A percentile compares a stretch with the other conserved stretches of the same genome.
These are phyloP conservation scores for Candolleomyces aberdarensis DNA, from an alignment of 768 basidiomycete genomes.

Conservation along the genomic window DNA sequence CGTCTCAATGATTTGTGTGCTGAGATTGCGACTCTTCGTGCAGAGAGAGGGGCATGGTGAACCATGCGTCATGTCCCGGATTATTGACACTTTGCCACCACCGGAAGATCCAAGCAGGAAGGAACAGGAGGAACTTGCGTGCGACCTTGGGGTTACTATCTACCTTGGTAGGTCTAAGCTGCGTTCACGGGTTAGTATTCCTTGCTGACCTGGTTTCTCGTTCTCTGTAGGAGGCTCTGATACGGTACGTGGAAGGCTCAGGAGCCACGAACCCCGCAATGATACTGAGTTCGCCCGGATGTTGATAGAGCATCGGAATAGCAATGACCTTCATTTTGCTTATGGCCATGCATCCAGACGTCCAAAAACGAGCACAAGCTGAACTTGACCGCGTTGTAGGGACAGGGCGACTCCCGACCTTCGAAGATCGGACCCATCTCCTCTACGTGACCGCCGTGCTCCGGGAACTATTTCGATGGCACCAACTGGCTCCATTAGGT, in stretches of 20 bases:
- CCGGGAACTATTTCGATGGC: slow-evolving; percentile 19
- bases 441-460: slow-evolving; percentile 13
- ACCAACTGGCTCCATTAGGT: slow-evolving; percentile 18
- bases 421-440: slow-evolving; percentile 11
- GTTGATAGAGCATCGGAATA: background rate
- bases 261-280: background rate
- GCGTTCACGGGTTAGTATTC: background rate
- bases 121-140: background rate
- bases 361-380: slow-evolving; percentile 22
- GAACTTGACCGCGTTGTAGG: slow-evolving; percentile 22
- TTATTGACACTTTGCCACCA: background rate
- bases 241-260: background rate
- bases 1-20: too few species aligned
- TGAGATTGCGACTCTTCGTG: background rate
- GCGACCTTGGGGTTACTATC: background rate
- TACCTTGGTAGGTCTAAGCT: background rate
- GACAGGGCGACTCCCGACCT: slow-evolving; percentile 13
- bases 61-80: background rate
- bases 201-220: background rate
- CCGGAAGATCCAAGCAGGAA: background rate
- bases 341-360: slow-evolving; percentile 38
- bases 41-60: background rate
- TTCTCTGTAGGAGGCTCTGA: background rate
- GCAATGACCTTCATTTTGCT: slow-evolving; percentile 20
- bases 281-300: background rate